Conservation (phyloP, 345 rosid genomes). For the Euphorbia pulcherrima region DNA sequence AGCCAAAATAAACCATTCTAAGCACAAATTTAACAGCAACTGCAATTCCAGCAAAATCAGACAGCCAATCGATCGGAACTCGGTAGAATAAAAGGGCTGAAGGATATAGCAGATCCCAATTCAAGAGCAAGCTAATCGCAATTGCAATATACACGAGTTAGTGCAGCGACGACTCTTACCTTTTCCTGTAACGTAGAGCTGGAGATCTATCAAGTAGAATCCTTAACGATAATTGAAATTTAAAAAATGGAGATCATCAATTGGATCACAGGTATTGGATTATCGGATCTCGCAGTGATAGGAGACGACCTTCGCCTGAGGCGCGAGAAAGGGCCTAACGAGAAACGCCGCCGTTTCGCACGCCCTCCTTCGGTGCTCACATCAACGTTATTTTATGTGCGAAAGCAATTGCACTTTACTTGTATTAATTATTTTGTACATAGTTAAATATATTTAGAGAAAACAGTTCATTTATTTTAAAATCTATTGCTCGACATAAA, state of each 20-base stretch:
- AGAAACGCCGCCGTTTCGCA: slow-evolving; percentile 1
- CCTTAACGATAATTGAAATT: not conserved
- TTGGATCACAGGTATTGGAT: not conserved
- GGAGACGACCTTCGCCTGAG: not conserved
- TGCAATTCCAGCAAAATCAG: not conserved
- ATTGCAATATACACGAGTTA: not conserved
- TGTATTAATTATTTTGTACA: too few species aligned
- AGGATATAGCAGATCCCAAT: not conserved
- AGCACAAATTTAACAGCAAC: not conserved
- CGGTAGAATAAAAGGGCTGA: not conserved
- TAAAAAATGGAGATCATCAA: not conserved
- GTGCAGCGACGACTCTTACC: not conserved
- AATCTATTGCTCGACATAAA: too few species aligned
- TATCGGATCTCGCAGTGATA: not conserved
- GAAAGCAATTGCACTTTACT: too few species aligned
- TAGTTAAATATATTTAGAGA: too few species aligned
- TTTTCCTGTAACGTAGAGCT: not conserved
- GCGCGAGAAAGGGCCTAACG: slow-evolving; percentile 1
- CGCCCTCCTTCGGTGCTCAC: not conserved
- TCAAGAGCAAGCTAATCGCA: slow-evolving; percentile 1
- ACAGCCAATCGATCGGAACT: not conserved
- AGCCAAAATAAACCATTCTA: not conserved
- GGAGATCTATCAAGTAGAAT: not conserved
- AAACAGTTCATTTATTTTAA: too few species aligned
- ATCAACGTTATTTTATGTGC: not conserved